Percentiles rank a stretch among this genome's conserved stretches.
phyloP scores from a whole-genome alignment of 164 flowering plant genomes.

The Liriodendron chinense region DNA sequence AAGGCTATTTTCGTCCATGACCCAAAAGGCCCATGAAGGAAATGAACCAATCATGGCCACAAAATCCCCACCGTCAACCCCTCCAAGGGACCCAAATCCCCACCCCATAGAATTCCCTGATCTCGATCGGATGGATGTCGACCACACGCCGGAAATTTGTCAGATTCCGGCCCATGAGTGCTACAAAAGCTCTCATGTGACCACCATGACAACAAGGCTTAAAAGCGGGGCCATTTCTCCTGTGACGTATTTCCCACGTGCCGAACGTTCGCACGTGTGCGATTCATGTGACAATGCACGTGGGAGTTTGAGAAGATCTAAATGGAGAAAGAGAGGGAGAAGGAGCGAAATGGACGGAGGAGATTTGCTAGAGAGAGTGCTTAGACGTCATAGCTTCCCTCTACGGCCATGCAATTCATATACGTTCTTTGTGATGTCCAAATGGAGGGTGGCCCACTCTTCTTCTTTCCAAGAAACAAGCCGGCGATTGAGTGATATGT shows the following conservation, averaged over 20 bases:
- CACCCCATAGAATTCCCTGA: neutral
- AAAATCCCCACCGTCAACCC: conserved; percentile 4
- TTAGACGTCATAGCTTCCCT: conserved; percentile 15
- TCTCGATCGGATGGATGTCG: neutral
- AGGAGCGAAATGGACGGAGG: neutral
- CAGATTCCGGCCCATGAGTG: neutral
- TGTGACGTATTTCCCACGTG: conserved; percentile 5
- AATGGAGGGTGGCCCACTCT: conserved; percentile 11
- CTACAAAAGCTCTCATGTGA: neutral
- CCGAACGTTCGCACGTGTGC: neutral
- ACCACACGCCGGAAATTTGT: neutral
- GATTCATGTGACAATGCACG: neutral
- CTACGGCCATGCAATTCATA: conserved; percentile 17
- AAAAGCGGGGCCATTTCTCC: conserved; percentile 15
- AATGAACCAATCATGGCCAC: neutral
- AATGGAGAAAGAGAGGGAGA: neutral
- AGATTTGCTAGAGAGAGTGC: conserved; percentile 6
- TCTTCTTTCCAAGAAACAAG: conserved; percentile 23
- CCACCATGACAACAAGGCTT: conserved; percentile 4
- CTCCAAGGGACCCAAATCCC: neutral
- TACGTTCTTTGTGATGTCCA: conserved; percentile 16
- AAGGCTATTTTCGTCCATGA: conserved; percentile 1
- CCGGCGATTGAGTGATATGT: conserved; percentile 17
- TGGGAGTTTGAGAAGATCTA: neutral
- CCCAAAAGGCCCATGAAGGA: neutral